These are phyloP conservation scores for Camelina hispida DNA, from an alignment of 345 rosid genomes.

Conservation along the genomic window DNA sequence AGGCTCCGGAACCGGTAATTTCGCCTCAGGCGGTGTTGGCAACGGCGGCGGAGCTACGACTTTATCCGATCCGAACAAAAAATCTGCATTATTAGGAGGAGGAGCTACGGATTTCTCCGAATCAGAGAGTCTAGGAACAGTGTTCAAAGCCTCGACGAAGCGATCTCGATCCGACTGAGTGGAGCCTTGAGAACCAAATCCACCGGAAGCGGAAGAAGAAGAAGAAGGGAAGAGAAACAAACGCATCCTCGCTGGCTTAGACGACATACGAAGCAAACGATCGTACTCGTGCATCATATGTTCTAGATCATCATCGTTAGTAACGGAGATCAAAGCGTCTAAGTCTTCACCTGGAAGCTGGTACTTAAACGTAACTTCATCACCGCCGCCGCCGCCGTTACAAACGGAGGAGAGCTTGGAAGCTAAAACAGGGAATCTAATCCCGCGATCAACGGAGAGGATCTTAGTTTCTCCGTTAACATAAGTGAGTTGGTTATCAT, in stretches of 20 bases:
- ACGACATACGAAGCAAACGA: conserved; percentile 65
- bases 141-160: conserved; percentile 64
- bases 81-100: conserved; percentile 60
- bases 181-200: conserved; percentile 62
- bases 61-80: conserved; percentile 78
- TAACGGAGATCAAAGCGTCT: conserved; percentile 92
- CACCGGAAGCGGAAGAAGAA: conserved; percentile 24
- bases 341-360: conserved; percentile 97
- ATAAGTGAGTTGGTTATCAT: conserved; percentile 88
- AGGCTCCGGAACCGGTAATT: conserved; percentile 38
- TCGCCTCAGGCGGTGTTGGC: conserved; percentile 44
- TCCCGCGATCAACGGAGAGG: conserved; percentile 73
- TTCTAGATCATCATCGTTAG: conserved; percentile 91
- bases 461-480: conserved; percentile 92
- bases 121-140: conserved; percentile 53
- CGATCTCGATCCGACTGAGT: conserved; percentile 72
- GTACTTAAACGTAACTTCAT: conserved; percentile 72
- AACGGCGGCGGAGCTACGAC: conserved; percentile 45
- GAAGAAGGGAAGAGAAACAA: conserved; percentile 72
- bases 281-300: conserved; percentile 97
- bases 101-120: conserved; percentile 45
- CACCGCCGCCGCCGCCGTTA: conserved; percentile 47
- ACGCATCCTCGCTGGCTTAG: conserved; percentile 89
- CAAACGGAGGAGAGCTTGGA: conserved; percentile 66
- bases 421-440: conserved; percentile 62